Percentiles rank a stretch among this genome's conserved stretches.
Conservation (phyloP, 73 alveolate genomes). For the Uronychia binucleata region DNA sequence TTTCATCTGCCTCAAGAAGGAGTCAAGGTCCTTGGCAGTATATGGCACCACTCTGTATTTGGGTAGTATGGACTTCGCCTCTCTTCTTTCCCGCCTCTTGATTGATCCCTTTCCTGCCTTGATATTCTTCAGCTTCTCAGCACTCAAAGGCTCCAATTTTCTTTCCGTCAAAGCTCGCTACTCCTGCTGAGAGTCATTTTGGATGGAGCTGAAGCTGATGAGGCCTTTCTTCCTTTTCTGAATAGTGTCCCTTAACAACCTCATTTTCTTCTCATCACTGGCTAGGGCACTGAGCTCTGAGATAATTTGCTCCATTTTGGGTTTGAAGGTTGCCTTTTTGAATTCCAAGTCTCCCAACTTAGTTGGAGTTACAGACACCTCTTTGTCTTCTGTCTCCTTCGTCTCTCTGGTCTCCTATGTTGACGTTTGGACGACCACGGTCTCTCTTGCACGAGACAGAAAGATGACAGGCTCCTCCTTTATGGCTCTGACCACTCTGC, state of each 20-base stretch:
- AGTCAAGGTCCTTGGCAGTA: not conserved
- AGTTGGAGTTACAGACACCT: not conserved
- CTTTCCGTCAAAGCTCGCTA: not conserved
- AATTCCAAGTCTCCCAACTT: not conserved
- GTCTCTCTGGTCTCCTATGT: too few relatives aligned
- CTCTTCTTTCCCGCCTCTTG: not conserved
- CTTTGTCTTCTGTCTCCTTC: not conserved
- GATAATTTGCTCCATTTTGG: not conserved
- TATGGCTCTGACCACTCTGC: too few relatives aligned
- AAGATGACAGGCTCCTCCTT: too few relatives aligned
- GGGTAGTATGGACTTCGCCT: not conserved
- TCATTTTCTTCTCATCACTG: not conserved
- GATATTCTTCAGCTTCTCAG: not conserved
- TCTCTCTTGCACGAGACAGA: too few relatives aligned
- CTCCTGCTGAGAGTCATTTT: not conserved
- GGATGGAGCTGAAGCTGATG: too few relatives aligned
- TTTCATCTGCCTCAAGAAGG: not conserved
- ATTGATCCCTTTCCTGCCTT: too few relatives aligned
- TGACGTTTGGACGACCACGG: too few relatives aligned
- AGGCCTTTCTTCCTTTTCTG: not conserved
- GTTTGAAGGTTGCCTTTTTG: not conserved
- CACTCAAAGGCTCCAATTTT: not conserved
- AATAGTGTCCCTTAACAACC: not conserved
- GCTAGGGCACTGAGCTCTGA: not conserved
- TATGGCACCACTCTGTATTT: not conserved